Evolutionary conservation across 2,329 filamentous ascomycete species (phyloP).

Genomic region (Tolypocladium sp.): DNA sequence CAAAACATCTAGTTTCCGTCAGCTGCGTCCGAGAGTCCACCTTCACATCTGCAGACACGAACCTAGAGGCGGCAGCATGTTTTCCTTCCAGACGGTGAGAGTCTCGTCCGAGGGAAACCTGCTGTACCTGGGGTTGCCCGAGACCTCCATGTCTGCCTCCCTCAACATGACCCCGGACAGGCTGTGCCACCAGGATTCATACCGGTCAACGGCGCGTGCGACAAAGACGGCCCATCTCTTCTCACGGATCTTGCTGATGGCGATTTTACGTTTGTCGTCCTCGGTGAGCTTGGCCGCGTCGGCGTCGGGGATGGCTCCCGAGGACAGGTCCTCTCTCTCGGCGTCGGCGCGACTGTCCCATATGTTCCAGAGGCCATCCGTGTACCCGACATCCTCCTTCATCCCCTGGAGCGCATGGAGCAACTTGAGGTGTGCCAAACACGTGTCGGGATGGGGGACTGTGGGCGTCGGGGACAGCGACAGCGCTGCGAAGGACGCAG

Average conservation of each 20-base stretch:
- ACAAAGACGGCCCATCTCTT: conserved; percentile 68
- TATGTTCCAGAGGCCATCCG: conserved; percentile 58
- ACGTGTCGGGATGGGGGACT: conserved; percentile 34
- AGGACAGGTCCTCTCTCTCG: background rate
- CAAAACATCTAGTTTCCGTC: conserved; percentile 49
- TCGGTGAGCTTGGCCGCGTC: conserved; percentile 13
- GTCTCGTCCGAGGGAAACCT: conserved; percentile 17
- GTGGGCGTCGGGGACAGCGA: background rate
- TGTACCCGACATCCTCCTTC: conserved; percentile 57
- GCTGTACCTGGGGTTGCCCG: conserved; percentile 14
- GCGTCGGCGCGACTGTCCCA: conserved; percentile 33
- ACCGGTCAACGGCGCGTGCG: conserved; percentile 58
- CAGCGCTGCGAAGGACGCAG: background rate
- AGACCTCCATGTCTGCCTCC: conserved; percentile 24
- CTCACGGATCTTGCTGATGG: conserved; percentile 49
- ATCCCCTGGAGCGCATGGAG: conserved; percentile 58
- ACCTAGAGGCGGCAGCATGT: conserved; percentile 51
- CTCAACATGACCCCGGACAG: conserved; percentile 20
- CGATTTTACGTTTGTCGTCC: conserved; percentile 16
- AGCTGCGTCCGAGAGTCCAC: background rate
- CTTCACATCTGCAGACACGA: background rate
- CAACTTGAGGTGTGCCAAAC: conserved; percentile 66
- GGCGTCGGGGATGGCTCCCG: conserved; percentile 2
- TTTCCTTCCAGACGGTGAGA: conserved; percentile 23
- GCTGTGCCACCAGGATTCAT: conserved; percentile 54